Conservation (phyloP, 108 stramenopile genomes). For the Cyclotella sp. region DNA sequence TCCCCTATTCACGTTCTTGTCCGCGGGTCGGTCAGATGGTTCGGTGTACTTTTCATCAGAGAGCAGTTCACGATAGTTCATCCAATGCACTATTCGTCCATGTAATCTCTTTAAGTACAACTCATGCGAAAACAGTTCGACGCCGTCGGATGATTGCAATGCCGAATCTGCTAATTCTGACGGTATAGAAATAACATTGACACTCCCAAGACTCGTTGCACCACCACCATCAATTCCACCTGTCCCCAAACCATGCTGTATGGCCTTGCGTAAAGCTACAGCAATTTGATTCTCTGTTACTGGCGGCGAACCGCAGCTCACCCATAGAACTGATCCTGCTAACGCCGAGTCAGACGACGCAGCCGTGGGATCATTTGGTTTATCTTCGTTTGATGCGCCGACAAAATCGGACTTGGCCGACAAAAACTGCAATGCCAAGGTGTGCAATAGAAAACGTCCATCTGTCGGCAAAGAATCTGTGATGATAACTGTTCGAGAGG, state of each 20-base stretch:
- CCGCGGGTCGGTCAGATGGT: background rate
- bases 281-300: slow-evolving; percentile 28
- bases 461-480: slow-evolving; percentile 47
- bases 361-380: background rate
- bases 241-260: slow-evolving; percentile 20
- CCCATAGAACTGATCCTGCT: slow-evolving; percentile 48
- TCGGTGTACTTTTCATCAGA: background rate
- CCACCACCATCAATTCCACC: background rate
- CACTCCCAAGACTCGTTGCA: slow-evolving; percentile 7
- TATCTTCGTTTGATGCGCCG: background rate
- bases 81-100: slow-evolving; percentile 42
- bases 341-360: slow-evolving; percentile 1
- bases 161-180: slow-evolving; percentile 42
- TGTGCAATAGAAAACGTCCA: slow-evolving; percentile 45
- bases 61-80: slow-evolving; percentile 24
- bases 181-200: slow-evolving; percentile 39
- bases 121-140: slow-evolving; percentile 35
- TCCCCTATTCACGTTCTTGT: slow-evolving; percentile 9
- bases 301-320: slow-evolving; percentile 30
- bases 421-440: slow-evolving; percentile 48
- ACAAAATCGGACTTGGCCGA: slow-evolving; percentile 9
- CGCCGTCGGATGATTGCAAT: slow-evolving; percentile 2
- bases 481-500: slow-evolving; percentile 40
- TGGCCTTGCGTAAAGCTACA: slow-evolving; percentile 25
- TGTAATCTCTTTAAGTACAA: slow-evolving; percentile 38